Conservation (phyloP, 306 rosid genomes). For the Mucuna pruriens region DNA sequence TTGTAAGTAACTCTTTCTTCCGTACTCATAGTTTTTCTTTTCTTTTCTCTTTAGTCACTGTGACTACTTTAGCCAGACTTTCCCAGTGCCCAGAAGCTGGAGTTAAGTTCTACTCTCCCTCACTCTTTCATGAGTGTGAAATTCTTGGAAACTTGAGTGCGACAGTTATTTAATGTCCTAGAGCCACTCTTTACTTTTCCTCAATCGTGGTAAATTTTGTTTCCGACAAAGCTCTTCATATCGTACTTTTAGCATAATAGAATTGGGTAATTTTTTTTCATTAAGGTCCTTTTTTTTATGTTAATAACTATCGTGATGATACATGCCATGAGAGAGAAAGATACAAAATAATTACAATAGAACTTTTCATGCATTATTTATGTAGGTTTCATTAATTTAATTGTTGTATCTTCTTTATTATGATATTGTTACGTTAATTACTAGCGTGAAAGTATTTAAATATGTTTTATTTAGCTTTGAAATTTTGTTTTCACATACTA, state of each 20-base stretch:
- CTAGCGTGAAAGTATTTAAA: not conserved
- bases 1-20: conserved; percentile 25
- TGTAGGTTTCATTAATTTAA: not conserved
- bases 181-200: conserved; percentile 35
- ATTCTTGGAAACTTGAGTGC: conserved; percentile 45
- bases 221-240: conserved; percentile 46
- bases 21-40: not conserved
- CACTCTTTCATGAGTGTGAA: conserved; percentile 21
- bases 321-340: not conserved
- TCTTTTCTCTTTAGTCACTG: conserved; percentile 36
- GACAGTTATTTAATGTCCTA: conserved; percentile 45
- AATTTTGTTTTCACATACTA: not conserved
- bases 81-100: conserved; percentile 41
- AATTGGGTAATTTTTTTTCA: not conserved
- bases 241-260: conserved; percentile 22
- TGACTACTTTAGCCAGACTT: conserved; percentile 41
- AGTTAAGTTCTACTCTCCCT: not conserved
- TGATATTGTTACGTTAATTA: not conserved
- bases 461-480: not conserved
- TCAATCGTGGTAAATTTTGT: conserved; percentile 38
- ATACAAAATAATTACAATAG: not conserved
- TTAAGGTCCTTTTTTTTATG: not conserved
- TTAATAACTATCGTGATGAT: not conserved
- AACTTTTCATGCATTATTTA: not conserved
- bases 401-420: not conserved